These are phyloP conservation scores for Verticillium nonalfalfae DNA, from an alignment of 2,329 filamentous ascomycete species.

Conservation along the genomic window DNA sequence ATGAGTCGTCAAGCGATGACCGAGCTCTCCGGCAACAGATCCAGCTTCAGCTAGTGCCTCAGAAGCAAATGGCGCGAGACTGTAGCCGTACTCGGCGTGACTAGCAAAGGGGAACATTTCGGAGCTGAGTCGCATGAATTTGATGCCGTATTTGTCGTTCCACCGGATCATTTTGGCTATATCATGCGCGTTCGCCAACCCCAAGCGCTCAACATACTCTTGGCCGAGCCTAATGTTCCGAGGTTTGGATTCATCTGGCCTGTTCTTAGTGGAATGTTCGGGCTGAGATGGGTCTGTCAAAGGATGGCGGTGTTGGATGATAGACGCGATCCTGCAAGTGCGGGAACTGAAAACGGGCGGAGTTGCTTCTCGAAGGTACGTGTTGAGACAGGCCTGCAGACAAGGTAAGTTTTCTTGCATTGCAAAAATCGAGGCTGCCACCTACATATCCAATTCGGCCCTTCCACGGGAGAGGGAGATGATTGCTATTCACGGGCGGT, in stretches of 20 bases:
- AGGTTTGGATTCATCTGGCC: conserved; percentile 68
- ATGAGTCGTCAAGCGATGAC: conserved; percentile 83
- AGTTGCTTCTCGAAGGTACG: conserved; percentile 75
- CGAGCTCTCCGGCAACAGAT: conserved; percentile 66
- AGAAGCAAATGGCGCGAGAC: conserved; percentile 74
- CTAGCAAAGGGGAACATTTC: conserved; percentile 98
- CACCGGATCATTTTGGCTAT: conserved; percentile 80
- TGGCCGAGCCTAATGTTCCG: conserved; percentile 61
- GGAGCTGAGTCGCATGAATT: conserved; percentile 84
- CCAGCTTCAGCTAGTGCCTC: conserved; percentile 72
- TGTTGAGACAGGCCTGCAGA: conserved; percentile 75
- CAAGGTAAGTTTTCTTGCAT: conserved; percentile 1
- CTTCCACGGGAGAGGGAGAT: conserved; percentile 83
- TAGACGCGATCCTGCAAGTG: conserved; percentile 85
- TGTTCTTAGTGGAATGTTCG: conserved; percentile 78
- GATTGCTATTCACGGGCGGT: conserved; percentile 76
- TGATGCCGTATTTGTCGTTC: conserved; percentile 90
- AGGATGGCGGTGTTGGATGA: conserved; percentile 82
- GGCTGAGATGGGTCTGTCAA: conserved; percentile 68
- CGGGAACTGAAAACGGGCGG: conserved; percentile 85
- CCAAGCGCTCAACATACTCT: conserved; percentile 68
- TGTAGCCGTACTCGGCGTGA: conserved; percentile 81
- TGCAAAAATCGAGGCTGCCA: background rate
- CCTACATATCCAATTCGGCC: conserved; percentile 82
- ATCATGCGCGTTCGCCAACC: conserved; percentile 76